A percentile compares a stretch with the other conserved stretches of the same genome.
phyloP scores from a whole-genome alignment of 164 flowering plant species.

The Tetrastigma voinierianum region DNA sequence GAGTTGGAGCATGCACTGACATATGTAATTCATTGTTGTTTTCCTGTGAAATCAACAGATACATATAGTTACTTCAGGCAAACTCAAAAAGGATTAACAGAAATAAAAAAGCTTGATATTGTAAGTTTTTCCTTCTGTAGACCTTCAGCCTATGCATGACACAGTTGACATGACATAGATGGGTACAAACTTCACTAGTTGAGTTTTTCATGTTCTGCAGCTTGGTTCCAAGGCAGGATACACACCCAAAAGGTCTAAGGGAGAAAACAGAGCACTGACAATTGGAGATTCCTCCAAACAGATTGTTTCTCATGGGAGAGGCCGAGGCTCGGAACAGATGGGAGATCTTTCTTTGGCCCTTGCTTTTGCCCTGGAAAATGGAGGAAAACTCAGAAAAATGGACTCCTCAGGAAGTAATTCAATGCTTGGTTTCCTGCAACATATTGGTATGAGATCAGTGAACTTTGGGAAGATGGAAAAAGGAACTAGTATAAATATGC shows the following conservation, averaged over 20 bases:
- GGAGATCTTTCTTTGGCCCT: conserved; percentile 66
- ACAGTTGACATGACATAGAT: conserved; percentile 2
- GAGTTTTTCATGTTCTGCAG: conserved; percentile 27
- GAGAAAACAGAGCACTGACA: conserved; percentile 22
- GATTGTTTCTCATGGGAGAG: conserved; percentile 47
- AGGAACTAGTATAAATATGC: conserved; percentile 18
- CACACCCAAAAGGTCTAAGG: conserved; percentile 15
- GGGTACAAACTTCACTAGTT: conserved; percentile 4
- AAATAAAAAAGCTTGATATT: conserved; percentile 23
- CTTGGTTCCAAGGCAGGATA: conserved; percentile 17
- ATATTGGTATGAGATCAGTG: conserved; percentile 36
- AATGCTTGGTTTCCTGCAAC: conserved; percentile 40
- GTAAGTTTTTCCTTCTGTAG: conserved; percentile 30
- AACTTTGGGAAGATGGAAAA: conserved; percentile 28
- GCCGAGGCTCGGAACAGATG: conserved; percentile 33
- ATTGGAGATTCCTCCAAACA: conserved; percentile 40
- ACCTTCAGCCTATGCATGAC: not conserved
- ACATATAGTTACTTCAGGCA: conserved; percentile 36
- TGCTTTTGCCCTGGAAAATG: conserved; percentile 59
- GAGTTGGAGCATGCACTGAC: not conserved
- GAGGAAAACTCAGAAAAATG: conserved; percentile 37
- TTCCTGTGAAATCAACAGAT: conserved; percentile 29
- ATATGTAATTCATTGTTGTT: not conserved
- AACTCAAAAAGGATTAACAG: conserved; percentile 38
- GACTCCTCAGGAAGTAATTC: conserved; percentile 35